Conservation (phyloP, 2,329 filamentous ascomycete species). For the Paecilomyces formosus region DNA sequence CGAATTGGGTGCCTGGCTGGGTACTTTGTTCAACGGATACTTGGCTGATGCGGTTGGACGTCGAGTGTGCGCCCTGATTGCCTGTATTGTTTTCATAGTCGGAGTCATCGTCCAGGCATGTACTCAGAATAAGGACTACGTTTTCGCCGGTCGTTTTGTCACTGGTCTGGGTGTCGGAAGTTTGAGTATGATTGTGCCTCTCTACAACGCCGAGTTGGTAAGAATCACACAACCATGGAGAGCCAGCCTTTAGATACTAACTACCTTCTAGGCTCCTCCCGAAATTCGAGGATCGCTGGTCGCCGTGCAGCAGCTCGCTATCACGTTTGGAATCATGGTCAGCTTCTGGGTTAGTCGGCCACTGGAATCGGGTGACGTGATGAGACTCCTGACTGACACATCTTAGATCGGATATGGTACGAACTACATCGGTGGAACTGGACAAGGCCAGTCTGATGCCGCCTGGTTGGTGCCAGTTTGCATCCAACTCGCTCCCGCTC, state of each 20-base stretch:
- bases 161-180: slow-evolving; percentile 37
- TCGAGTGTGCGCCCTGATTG: slow-evolving; percentile 24
- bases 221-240: background rate
- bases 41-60: slow-evolving; percentile 29
- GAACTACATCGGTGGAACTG: slow-evolving; percentile 60
- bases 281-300: slow-evolving; percentile 37
- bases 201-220: slow-evolving; percentile 32
- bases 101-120: slow-evolving; percentile 32
- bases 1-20: slow-evolving; percentile 32
- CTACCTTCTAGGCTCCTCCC: slow-evolving; percentile 23
- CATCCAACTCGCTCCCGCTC: slow-evolving; percentile 61
- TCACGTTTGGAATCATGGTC: slow-evolving; percentile 38
- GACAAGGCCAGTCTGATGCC: slow-evolving; percentile 52
- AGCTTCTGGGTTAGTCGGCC: slow-evolving; percentile 28
- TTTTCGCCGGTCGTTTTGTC: slow-evolving; percentile 34
- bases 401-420: slow-evolving; percentile 34
- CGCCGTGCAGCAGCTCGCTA: slow-evolving; percentile 36
- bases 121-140: slow-evolving; percentile 19
- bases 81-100: slow-evolving; percentile 26
- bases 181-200: slow-evolving; percentile 33
- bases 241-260: background rate
- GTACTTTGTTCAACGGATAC: slow-evolving; percentile 29
- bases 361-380: background rate
- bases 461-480: slow-evolving; percentile 69
- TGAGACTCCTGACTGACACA: slow-evolving; percentile 5